Base-by-base conservation (phyloP, 495 filamentous ascomycete genomes). In the Aspergillus avenaceus region DNA sequence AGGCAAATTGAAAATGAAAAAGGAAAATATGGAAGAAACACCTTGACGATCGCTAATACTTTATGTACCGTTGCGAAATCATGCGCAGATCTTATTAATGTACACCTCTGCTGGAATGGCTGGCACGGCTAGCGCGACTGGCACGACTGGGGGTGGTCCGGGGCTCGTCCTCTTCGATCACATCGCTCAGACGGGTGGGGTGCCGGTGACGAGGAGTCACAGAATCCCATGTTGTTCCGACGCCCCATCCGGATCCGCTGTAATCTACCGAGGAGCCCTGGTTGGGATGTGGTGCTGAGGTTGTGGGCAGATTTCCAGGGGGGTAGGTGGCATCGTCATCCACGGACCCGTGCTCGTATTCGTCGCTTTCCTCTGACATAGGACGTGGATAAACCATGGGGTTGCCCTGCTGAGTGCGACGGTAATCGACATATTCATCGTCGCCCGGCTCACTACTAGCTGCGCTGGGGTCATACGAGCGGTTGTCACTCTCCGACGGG, bases 161-260 rank as follows among this genome's bases (percentile, higher is more conserved):
- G 50, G 69, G 71, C 56, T 82, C 78, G 52, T 82, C 78, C 49
- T 81, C 78, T 43, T 98, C 93, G 8, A 93, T 76, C 9, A 98
- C 91, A 73, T 98, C 93, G 62, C 93, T 97, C 49, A 98, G 71
- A 45, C 93, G 75, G 3, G 92, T 97, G 0, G 92, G 92, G 70
- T 97, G 93, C 60, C 96, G 91, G 70, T 97, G 93, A 41, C 91
- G 77, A n/a, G 87, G 82, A 46, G 90, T 78, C 41, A 77, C 50
- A 8, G 76, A 64, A 45, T 93, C 90, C 91, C 91, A 97, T 8
- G 83, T 86, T 0, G 76, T 65, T 2, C 74, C 77, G 5, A 53
- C 54, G 8, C 84, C 84, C 70, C 86, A 93, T 11, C 83, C 86
- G 19, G 79, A 67, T 5, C 82, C 82, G 34, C 73, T 79, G 52